Percentiles rank a stretch among this genome's conserved stretches.
phyloP scores from a whole-genome alignment of 768 basidiomycete genomes.

The Hypholoma fasciculare region DNA sequence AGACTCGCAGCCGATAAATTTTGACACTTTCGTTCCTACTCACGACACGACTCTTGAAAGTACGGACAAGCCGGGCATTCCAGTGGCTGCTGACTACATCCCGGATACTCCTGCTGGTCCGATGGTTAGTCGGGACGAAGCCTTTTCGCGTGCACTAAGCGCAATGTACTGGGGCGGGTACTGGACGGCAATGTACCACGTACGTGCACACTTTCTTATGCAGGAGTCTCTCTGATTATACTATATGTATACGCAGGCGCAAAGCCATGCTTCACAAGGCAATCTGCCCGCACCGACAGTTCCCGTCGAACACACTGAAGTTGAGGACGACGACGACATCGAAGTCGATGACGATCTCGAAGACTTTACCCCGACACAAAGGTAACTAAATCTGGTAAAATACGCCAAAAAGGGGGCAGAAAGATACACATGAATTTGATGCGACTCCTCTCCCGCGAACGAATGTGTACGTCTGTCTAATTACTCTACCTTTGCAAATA shows the following conservation, averaged over 20 bases:
- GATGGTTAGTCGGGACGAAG: conserved; percentile 67
- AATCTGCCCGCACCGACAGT: conserved; percentile 4
- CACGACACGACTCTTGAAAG: conserved; percentile 64
- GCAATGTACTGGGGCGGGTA: conserved; percentile 90
- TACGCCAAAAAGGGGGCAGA: not conserved
- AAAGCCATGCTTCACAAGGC: conserved; percentile 23
- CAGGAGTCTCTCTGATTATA: not conserved
- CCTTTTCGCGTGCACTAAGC: conserved; percentile 69
- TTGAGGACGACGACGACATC: conserved; percentile 25
- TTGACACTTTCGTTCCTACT: conserved; percentile 67
- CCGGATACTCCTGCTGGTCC: conserved; percentile 32
- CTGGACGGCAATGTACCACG: conserved; percentile 86
- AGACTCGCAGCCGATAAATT: conserved; percentile 67
- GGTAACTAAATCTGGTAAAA: conserved; percentile 23
- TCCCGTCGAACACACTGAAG: conserved; percentile 17
- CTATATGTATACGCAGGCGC: conserved; percentile 27
- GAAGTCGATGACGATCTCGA: conserved; percentile 27
- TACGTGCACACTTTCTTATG: conserved; percentile 29
- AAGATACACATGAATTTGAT: not conserved
- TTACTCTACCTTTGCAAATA: not conserved
- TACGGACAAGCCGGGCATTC: conserved; percentile 21
- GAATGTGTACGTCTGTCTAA: not conserved
- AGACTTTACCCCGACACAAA: conserved; percentile 40
- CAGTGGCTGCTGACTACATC: conserved; percentile 18
- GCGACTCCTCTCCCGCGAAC: not conserved